Percentiles rank a stretch among this genome's conserved stretches.
Evolutionary conservation across 306 rosid genomes (phyloP).

Genomic region (Acacia acuminata): DNA sequence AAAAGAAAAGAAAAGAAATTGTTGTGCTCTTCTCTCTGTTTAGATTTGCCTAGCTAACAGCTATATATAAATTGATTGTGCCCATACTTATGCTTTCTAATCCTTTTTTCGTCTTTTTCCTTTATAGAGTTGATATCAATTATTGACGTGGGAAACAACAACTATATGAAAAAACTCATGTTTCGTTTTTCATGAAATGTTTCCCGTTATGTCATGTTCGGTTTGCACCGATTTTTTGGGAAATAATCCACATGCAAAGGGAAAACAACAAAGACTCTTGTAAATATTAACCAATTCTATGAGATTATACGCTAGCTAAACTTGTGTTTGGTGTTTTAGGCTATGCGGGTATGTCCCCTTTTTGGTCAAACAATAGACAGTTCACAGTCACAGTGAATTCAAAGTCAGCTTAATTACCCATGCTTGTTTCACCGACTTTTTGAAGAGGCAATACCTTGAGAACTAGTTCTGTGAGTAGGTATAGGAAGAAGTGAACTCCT

Average conservation of each 20-base stretch:
- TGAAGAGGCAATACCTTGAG: neutral
- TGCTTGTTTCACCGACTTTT: neutral
- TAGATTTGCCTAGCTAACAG: neutral
- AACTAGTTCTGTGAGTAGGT: neutral
- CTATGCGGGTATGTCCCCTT: constrained; percentile 66
- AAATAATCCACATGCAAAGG: constrained; percentile 45
- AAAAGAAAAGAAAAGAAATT: no score
- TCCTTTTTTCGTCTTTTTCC: neutral
- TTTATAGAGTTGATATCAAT: constrained; percentile 7
- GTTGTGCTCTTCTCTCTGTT: no score
- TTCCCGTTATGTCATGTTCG: neutral
- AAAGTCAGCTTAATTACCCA: neutral
- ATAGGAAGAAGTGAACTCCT: neutral
- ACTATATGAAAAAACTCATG: neutral
- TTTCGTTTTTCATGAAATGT: constrained; percentile 44
- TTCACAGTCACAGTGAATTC: neutral
- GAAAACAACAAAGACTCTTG: constrained; percentile 48
- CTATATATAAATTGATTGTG: neutral
- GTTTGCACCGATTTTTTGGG: constrained; percentile 30
- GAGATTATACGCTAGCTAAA: neutral
- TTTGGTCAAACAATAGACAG: constrained; percentile 20
- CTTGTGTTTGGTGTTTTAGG: constrained; percentile 31
- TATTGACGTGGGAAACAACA: constrained; percentile 23
- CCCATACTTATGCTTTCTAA: neutral
- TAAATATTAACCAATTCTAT: constrained; percentile 49